Percentiles rank a stretch among this genome's conserved stretches.
phyloP scores from a whole-genome alignment of 106 monocot genomes.

The Allium sativum region DNA sequence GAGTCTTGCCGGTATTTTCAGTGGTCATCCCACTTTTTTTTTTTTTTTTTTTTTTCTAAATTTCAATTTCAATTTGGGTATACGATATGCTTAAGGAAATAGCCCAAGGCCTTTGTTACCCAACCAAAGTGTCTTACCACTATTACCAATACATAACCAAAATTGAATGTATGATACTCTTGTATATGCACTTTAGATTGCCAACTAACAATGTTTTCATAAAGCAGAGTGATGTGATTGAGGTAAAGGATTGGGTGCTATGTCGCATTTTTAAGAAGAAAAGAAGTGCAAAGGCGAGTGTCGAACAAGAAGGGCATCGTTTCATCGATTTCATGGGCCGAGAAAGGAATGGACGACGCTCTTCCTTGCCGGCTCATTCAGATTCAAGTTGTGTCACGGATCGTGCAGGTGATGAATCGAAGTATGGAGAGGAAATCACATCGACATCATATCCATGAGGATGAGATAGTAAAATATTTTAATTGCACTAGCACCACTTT shows the following conservation, averaged over 20 bases:
- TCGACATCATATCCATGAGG: constrained; percentile 1
- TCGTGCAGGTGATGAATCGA: constrained; percentile 4
- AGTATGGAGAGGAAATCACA: constrained; percentile 22
- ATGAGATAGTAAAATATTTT: neutral
- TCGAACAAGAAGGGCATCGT: neutral
- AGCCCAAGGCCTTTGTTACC: too few species aligned
- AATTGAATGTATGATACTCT: too few species aligned
- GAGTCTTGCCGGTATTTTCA: too few species aligned
- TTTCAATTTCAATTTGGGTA: too few species aligned
- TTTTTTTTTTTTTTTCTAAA: too few species aligned
- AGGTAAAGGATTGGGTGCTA: constrained; percentile 49
- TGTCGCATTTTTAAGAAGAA: constrained; percentile 76
- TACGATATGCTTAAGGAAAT: too few species aligned
- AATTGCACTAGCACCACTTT: neutral
- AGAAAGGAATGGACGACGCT: neutral
- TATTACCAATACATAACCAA: too few species aligned
- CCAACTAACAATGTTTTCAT: too few species aligned
- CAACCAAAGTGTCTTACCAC: too few species aligned
- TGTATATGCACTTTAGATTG: too few species aligned
- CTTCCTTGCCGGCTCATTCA: constrained; percentile 4
- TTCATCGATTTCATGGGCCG: constrained; percentile 23
- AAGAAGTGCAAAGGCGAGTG: constrained; percentile 14
- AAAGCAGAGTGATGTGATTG: too few species aligned
- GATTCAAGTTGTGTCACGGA: constrained; percentile 48
- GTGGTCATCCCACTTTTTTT: too few species aligned